Conservation (phyloP, 1,284 basidiomycete genomes). For the Puccinia novopanici region DNA sequence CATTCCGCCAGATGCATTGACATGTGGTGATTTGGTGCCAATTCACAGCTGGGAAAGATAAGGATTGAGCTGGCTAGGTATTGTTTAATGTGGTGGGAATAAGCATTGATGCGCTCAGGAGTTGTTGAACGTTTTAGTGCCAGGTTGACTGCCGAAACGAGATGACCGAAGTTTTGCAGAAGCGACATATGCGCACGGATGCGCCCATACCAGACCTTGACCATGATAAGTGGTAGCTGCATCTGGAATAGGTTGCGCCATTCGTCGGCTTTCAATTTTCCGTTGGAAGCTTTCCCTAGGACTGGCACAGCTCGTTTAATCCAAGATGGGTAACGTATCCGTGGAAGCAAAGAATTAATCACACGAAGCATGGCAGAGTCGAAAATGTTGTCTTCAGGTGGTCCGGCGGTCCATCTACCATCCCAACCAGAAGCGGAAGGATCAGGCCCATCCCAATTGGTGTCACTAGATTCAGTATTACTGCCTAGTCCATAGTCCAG, state of each 20-base stretch:
- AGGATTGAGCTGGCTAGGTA: conserved; percentile 24
- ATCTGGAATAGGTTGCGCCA: too few relatives aligned
- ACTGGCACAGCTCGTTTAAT: conserved; percentile 31
- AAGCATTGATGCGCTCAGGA: not conserved
- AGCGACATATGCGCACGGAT: not conserved
- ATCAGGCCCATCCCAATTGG: conserved; percentile 2
- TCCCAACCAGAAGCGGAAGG: not conserved
- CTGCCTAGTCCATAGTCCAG: too few relatives aligned
- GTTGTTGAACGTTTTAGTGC: conserved; percentile 16
- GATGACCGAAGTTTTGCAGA: conserved; percentile 29
- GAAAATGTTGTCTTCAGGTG: not conserved
- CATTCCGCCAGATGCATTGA: conserved; percentile 20
- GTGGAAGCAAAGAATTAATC: conserved; percentile 20
- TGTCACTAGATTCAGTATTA: too few relatives aligned
- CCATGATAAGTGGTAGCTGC: conserved; percentile 37
- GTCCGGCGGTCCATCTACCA: conserved; percentile 10
- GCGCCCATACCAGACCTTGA: not conserved
- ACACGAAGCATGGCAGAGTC: not conserved
- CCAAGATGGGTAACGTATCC: conserved; percentile 21
- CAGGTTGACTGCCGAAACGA: conserved; percentile 18
- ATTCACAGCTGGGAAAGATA: not conserved
- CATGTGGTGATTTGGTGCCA: conserved; percentile 44
- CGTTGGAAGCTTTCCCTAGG: conserved; percentile 35
- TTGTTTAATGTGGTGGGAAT: conserved; percentile 4
- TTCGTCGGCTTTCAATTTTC: too few relatives aligned